Conservation (phyloP, 495 filamentous ascomycete genomes). For the Penicillium desertorum region DNA sequence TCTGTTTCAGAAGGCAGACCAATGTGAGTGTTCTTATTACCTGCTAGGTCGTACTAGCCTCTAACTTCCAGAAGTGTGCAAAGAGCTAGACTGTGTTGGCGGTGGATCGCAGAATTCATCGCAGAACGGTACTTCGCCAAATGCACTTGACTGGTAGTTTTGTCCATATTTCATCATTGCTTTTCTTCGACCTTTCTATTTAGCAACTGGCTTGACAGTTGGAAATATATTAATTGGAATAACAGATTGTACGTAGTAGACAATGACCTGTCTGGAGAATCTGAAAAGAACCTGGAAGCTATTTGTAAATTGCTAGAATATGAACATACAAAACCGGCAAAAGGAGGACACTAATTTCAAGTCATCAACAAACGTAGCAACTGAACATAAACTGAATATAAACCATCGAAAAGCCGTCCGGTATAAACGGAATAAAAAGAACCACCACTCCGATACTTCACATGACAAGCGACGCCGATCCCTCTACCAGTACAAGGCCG, state of each 20-base stretch:
- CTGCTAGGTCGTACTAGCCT: neutral
- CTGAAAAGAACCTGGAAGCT: neutral
- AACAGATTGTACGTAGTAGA: neutral
- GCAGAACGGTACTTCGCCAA: conserved; percentile 7
- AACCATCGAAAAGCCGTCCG: neutral
- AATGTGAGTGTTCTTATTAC: conserved; percentile 25
- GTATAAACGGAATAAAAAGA: neutral
- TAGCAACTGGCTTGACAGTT: neutral
- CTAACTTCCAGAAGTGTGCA: conserved; percentile 29
- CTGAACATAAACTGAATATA: neutral
- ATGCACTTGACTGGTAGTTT: conserved; percentile 24
- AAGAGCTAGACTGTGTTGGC: conserved; percentile 33
- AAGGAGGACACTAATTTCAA: neutral
- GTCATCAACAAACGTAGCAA: neutral
- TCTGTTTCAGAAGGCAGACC: conserved; percentile 37
- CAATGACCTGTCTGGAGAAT: neutral
- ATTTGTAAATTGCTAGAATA: neutral
- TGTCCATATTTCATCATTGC: neutral
- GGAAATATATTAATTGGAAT: neutral
- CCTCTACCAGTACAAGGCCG: neutral
- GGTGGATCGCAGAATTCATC: conserved; percentile 19
- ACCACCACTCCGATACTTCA: neutral
- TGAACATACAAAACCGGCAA: neutral
- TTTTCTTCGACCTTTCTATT: neutral
- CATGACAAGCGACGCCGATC: neutral